A percentile compares a stretch with the other conserved stretches of the same genome.
Evolutionary conservation across 345 rosid species (phyloP).

Genomic region (Erodium maritimum): DNA sequence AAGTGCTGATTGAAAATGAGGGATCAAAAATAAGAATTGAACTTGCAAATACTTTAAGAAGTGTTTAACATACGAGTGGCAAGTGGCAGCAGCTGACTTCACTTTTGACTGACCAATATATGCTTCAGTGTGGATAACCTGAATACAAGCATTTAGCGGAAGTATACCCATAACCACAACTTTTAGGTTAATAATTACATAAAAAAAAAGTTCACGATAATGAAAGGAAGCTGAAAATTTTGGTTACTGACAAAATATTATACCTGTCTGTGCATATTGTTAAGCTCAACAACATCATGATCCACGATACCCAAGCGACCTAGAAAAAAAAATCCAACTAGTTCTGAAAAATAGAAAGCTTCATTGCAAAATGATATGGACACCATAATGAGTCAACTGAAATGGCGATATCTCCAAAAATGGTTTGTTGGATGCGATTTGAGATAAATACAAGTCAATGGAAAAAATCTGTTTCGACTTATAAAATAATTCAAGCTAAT

Average conservation of each 20-base stretch:
- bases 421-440: not conserved
- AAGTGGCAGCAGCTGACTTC: conserved; percentile 82
- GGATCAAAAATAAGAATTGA: not conserved
- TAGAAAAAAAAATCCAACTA: conserved; percentile 16
- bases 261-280: conserved; percentile 99
- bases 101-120: conserved; percentile 85
- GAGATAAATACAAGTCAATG: not conserved
- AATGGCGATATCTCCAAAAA: not conserved
- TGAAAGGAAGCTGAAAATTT: not conserved
- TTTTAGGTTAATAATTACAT: not conserved
- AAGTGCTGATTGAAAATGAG: not conserved
- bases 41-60: not conserved
- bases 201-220: not conserved
- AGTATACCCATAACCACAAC: not conserved
- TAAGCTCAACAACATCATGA: conserved; percentile 91
- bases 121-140: conserved; percentile 93
- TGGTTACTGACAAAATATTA: not conserved
- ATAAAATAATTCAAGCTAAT: not conserved
- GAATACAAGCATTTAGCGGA: conserved; percentile 2
- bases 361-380: not conserved
- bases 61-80: conserved; percentile 49
- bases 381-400: not conserved
- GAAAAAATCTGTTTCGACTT: not conserved
- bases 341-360: not conserved
- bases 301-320: conserved; percentile 88